Conservation (phyloP, 441 rosid species). For the Syzygium malaccense region DNA sequence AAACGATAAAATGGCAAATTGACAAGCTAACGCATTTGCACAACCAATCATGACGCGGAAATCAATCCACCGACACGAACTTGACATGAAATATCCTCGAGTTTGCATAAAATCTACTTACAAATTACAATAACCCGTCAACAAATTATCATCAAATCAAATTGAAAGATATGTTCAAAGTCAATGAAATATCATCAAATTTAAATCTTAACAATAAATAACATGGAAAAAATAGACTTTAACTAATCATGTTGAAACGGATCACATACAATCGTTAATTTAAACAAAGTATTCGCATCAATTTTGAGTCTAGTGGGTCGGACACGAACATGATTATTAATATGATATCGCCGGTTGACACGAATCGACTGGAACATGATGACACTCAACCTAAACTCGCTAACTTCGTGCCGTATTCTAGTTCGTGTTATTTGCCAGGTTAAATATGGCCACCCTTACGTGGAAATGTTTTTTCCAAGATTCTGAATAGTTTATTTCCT, state of each 20-base stretch:
- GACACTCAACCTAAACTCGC: not conserved
- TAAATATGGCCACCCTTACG: no score
- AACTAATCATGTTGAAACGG: not conserved
- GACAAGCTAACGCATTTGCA: not conserved
- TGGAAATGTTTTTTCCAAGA: no score
- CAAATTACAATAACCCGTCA: not conserved
- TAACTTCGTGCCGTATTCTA: fast-evolving
- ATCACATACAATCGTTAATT: not conserved
- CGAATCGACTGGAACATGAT: not conserved
- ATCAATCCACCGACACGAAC: no score
- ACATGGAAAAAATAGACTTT: not conserved
- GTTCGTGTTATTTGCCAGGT: fast-evolving
- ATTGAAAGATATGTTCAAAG: not conserved
- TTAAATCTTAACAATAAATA: not conserved
- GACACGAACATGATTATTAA: not conserved
- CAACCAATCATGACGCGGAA: not conserved
- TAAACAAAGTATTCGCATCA: not conserved
- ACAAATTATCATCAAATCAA: not conserved
- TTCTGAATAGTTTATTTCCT: no score
- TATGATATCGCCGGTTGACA: not conserved
- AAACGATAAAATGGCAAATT: no score
- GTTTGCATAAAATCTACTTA: not conserved
- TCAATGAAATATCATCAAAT: not conserved
- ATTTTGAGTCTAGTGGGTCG: not conserved
- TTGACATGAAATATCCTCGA: no score